phyloP scores from a whole-genome alignment of 371 early-diverging fungal genomes.

The Umbelopsis sp. region DNA sequence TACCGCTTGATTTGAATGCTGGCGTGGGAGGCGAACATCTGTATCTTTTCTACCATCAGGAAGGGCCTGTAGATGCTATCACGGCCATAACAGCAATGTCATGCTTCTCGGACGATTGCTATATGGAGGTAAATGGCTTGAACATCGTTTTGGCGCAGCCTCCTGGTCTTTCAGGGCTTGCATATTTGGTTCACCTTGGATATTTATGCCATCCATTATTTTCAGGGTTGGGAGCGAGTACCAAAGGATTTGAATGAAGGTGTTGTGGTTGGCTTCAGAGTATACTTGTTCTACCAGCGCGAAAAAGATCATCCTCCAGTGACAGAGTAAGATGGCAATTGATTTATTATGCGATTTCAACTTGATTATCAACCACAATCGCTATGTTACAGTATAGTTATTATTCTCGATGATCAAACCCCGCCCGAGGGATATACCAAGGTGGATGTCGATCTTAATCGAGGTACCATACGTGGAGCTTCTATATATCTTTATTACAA shows the following conservation, averaged over 20 bases:
- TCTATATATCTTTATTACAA: constrained; percentile 40
- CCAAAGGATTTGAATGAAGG: constrained; percentile 43
- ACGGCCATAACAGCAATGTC: constrained; percentile 56
- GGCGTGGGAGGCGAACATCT: constrained; percentile 34
- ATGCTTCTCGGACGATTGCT: constrained; percentile 50
- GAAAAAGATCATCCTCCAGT: constrained; percentile 28
- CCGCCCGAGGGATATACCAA: constrained; percentile 42
- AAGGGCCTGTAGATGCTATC: constrained; percentile 46
- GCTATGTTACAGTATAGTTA: constrained; percentile 27
- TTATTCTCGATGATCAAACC: constrained; percentile 40
- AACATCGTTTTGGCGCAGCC: too few relatives aligned
- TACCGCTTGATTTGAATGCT: constrained; percentile 39
- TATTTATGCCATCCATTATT: constrained; percentile 4
- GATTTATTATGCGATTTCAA: background rate
- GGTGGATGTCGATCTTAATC: constrained; percentile 41
- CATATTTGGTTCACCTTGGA: background rate
- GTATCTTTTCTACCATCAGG: constrained; percentile 38
- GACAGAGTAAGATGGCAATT: constrained; percentile 35
- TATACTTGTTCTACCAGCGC: constrained; percentile 46
- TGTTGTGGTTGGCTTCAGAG: constrained; percentile 49
- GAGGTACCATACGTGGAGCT: constrained; percentile 40
- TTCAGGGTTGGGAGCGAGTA: constrained; percentile 37
- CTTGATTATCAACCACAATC: background rate
- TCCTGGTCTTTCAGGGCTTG: too few relatives aligned
- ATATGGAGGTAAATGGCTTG: constrained; percentile 45